phyloP scores from a whole-genome alignment of 2,329 filamentous ascomycete species.

The Coleophoma crateriformis region DNA sequence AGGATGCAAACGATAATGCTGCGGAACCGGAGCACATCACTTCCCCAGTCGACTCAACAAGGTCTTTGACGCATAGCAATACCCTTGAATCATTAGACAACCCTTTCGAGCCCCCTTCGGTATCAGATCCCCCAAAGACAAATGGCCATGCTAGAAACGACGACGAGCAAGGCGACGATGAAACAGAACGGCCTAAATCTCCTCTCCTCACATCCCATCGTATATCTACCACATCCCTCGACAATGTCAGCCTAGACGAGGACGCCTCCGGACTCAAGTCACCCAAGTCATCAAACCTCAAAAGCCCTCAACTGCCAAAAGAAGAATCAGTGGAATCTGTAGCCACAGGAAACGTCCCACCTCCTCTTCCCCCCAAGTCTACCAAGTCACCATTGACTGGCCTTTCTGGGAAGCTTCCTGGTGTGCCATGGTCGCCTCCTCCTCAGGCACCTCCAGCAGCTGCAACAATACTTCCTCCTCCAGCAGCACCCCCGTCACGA shows the following conservation, averaged over 20 bases:
- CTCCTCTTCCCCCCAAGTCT: slow-evolving; percentile 19
- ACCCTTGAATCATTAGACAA: slow-evolving; percentile 22
- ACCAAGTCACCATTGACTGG: slow-evolving; percentile 51
- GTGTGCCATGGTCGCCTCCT: slow-evolving; percentile 66
- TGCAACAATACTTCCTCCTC: slow-evolving; percentile 13
- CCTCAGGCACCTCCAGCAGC: slow-evolving; percentile 24
- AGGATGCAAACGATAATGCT: slow-evolving; percentile 67
- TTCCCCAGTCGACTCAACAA: slow-evolving; percentile 16
- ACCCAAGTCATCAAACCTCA: not conserved
- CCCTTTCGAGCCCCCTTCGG: slow-evolving; percentile 11
- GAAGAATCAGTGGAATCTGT: not conserved
- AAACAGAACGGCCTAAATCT: slow-evolving; percentile 36
- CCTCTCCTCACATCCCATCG: slow-evolving; percentile 40
- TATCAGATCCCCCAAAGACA: slow-evolving; percentile 15
- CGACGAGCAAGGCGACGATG: slow-evolving; percentile 11
- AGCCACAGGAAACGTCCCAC: slow-evolving; percentile 22
- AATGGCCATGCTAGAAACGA: no score
- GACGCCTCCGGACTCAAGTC: slow-evolving; percentile 20
- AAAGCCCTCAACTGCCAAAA: not conserved
- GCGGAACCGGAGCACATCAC: slow-evolving; percentile 10
- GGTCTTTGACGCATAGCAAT: slow-evolving; percentile 31
- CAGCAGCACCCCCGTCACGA: slow-evolving; percentile 38
- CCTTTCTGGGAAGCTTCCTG: slow-evolving; percentile 65
- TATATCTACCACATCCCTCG: slow-evolving; percentile 51
- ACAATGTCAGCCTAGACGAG: slow-evolving; percentile 63